These are phyloP conservation scores for Arthrobotrys conoides DNA, from an alignment of 2,329 filamentous ascomycete species.

Conservation along the genomic window DNA sequence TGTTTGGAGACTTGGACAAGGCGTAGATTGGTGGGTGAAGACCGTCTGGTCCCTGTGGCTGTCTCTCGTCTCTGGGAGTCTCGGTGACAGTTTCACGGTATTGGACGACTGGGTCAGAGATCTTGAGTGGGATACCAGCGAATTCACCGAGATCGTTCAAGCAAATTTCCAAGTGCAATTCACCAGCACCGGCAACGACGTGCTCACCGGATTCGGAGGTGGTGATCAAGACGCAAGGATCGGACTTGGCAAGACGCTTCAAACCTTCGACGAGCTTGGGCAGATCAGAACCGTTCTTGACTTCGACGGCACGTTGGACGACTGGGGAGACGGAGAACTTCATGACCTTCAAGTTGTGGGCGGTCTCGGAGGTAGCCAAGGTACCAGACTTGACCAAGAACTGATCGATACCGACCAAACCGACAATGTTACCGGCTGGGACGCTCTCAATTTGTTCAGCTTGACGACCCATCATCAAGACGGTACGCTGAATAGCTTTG, in stretches of 20 bases:
- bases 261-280: slow-evolving; percentile 99
- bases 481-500: slow-evolving; percentile 99
- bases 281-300: slow-evolving; percentile 99
- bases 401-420: slow-evolving; percentile 99
- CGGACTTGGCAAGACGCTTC: slow-evolving; percentile 99
- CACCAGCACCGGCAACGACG: slow-evolving; percentile 98
- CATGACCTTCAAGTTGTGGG: slow-evolving; percentile 99
- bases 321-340: slow-evolving; percentile 99
- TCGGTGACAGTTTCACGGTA: slow-evolving; percentile 95
- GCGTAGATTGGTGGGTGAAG: slow-evolving; percentile 70
- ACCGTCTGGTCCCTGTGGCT: slow-evolving; percentile 9
- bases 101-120: slow-evolving; percentile 97
- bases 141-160: slow-evolving; percentile 99
- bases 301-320: slow-evolving; percentile 97
- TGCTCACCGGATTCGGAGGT: slow-evolving; percentile 97
- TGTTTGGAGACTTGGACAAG: slow-evolving; percentile 99
- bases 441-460: slow-evolving; percentile 99
- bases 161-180: slow-evolving; percentile 99
- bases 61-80: slow-evolving; percentile 77
- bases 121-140: slow-evolving; percentile 95
- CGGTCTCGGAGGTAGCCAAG: slow-evolving; percentile 94
- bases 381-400: slow-evolving; percentile 99
- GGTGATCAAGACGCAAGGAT: slow-evolving; percentile 94
- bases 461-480: slow-evolving; percentile 99
- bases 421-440: slow-evolving; percentile 99